phyloP scores from a whole-genome alignment of 2,329 filamentous ascomycete genomes.

The Colletotrichum liaoningense region DNA sequence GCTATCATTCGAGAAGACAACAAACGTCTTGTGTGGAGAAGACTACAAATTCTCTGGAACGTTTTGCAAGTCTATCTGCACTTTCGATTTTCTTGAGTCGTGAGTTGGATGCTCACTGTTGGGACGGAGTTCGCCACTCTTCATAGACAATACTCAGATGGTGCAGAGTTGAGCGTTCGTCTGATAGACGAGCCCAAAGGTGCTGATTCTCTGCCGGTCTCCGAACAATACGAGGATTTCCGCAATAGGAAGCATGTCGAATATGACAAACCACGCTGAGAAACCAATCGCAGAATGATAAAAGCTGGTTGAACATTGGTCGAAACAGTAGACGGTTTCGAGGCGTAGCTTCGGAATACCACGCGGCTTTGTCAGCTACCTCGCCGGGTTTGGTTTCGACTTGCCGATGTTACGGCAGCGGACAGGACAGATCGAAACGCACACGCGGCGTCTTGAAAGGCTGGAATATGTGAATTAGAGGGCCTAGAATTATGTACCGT shows the following conservation, averaged over 20 bases:
- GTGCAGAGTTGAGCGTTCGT: constrained; percentile 7
- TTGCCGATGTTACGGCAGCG: neutral
- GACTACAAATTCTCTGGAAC: neutral
- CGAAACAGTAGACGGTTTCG: constrained; percentile 1
- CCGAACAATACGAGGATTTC: neutral
- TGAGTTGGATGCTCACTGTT: neutral
- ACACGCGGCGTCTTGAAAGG: too few species aligned
- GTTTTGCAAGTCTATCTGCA: neutral
- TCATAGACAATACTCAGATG: neutral
- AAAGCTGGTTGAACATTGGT: neutral
- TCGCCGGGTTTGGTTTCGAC: neutral
- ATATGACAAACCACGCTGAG: neutral
- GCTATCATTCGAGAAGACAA: neutral
- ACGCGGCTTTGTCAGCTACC: neutral
- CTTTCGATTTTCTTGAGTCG: neutral
- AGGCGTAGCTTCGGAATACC: neutral
- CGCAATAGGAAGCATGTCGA: neutral
- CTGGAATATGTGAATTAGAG: too few species aligned
- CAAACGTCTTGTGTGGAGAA: neutral
- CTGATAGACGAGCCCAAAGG: neutral
- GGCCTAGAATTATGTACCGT: neutral
- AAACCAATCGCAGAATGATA: neutral
- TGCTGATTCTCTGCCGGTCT: neutral
- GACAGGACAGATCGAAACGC: too few species aligned
- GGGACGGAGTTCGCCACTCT: neutral